Evolutionary conservation across 768 basidiomycete species (phyloP), one percentile per base, ranked within the genome.

Genomic region (Auricularia sp.): DNA sequence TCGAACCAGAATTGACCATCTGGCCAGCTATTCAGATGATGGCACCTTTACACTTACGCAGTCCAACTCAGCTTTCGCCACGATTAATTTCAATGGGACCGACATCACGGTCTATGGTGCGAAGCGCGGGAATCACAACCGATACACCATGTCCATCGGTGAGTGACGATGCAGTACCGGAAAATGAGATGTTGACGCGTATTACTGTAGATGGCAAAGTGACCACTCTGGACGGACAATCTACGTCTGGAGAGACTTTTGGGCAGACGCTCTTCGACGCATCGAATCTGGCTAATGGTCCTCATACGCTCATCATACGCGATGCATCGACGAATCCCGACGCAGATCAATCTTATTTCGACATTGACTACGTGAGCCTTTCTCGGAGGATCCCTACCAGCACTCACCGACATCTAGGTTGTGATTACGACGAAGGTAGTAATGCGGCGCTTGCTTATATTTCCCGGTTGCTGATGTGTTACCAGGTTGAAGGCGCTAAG

Each of bases 31-130:
- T 18, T 54, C 54, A 13, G 54, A 54, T 54, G 54, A 29, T 14
- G 39, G 62, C n/a, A 79, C 76, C 44, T 82, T 79, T 64, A 78
- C 73, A 65, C 71, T 66, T 3, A 80, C 81, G n/a, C 18, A 54
- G 54, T n/a, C 3, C 71, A 74, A 16, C 69, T 69, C 73, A 7
- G 79, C 79, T 5, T 67, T 65, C 33, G 76, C 73, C 3, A 75
- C 74, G 0, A 78, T 84, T 67, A 65, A 69, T 29, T 84, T 84
- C 74, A 80, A 80, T 51, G 84, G 83, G 13, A 82, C 78, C 10
- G 77, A 74, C 5, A 70, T 85, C 21, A 76, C 77, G 73, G 70
- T 85, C 11, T 84, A 77, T 64, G 84, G 84, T 5, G 78, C 81
- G 1, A 80, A 81, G 63, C 75, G 82, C 29, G 47, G 64, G 7